Conservation (phyloP, 805 yeast species). For the Candida patagonica region DNA sequence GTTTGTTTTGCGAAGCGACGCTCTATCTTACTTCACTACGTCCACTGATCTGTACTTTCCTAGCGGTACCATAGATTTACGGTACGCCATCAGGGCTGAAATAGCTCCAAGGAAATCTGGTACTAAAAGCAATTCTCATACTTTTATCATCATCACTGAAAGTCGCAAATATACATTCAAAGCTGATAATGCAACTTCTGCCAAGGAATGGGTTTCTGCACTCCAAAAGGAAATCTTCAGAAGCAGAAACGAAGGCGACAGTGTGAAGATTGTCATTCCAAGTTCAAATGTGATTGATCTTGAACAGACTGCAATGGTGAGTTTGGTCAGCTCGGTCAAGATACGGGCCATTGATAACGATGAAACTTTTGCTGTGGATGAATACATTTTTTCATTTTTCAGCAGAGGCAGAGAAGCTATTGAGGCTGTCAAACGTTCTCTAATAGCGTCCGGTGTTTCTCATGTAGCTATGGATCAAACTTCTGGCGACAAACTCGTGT, state of each 20-base stretch:
- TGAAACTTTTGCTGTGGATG: slow-evolving; percentile 51
- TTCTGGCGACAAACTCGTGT: slow-evolving; percentile 1
- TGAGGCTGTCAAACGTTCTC: slow-evolving; percentile 5
- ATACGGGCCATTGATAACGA: slow-evolving; percentile 52
- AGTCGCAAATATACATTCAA: slow-evolving; percentile 52
- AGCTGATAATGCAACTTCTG: slow-evolving; percentile 65
- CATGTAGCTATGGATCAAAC: background rate
- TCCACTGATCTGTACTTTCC: slow-evolving; percentile 87
- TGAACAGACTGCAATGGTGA: slow-evolving; percentile 47
- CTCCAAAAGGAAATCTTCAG: slow-evolving; percentile 73
- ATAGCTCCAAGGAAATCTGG: slow-evolving; percentile 25
- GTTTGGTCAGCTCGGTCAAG: slow-evolving; percentile 45
- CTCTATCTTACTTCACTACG: slow-evolving; percentile 56
- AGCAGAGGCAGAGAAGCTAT: slow-evolving; percentile 25
- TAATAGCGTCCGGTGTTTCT: slow-evolving; percentile 10
- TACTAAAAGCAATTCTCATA: slow-evolving; percentile 14
- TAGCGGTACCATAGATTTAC: slow-evolving; percentile 58
- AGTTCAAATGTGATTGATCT: slow-evolving; percentile 54
- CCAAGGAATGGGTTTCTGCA: slow-evolving; percentile 70
- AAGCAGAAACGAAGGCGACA: slow-evolving; percentile 57
- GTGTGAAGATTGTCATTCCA: slow-evolving; percentile 73
- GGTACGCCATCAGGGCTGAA: slow-evolving; percentile 53
- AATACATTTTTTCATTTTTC: slow-evolving; percentile 61
- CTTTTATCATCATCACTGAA: slow-evolving; percentile 49
- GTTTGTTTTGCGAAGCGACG: slow-evolving; percentile 66